Base-by-base conservation (phyloP, 495 filamentous ascomycete species). In the Cercophora scortea region DNA sequence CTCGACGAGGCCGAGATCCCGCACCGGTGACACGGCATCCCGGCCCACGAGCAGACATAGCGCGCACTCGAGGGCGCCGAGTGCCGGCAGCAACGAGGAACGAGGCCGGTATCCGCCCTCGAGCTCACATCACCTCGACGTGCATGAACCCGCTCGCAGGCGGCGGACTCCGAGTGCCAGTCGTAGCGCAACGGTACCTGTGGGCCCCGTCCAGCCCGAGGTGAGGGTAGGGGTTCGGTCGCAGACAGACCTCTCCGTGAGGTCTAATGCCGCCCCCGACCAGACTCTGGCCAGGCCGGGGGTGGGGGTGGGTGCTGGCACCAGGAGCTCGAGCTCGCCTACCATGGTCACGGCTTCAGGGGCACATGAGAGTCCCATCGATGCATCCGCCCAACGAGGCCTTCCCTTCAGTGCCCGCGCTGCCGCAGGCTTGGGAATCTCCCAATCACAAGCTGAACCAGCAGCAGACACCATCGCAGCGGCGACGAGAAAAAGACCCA, bases 221-320 rank as follows among this genome's bases (percentile, higher is more conserved):
- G 70, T 74, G 47, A 45, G 58, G 16, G 51, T 43, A 1, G 46
- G 54, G 8, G 73, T 76, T 46, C 65, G 75, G 12, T 85, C 84
- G 38, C 73, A 78, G 45, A 84, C 80, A 8, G 85, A 89, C 56
- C 66, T 87, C 2, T 70, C 67, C n/a, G 59, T 74, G 15, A 61
- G 73, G 52, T 63, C 77, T 13, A 42, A 13, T 16, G 72, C 67
- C 11, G 65, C 67, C 11, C 58, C 64, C n/a, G 63, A 63, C 9
- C 59, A 60, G 6, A 54, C 52, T 3, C n/a, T 56, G 8, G 49
- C 40, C 34, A 67, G 70, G 32, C 72, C 79, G 32, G 73, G 71
- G 32, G 74, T 68, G 32, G 38, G 36, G 41, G 75, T 73, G 1
- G 79, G 83, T 49, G 57, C 49, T 6, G 79, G 83, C 48, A 58